phyloP scores from a whole-genome alignment of 345 rosid species.

The Aurinia saxatilis region DNA sequence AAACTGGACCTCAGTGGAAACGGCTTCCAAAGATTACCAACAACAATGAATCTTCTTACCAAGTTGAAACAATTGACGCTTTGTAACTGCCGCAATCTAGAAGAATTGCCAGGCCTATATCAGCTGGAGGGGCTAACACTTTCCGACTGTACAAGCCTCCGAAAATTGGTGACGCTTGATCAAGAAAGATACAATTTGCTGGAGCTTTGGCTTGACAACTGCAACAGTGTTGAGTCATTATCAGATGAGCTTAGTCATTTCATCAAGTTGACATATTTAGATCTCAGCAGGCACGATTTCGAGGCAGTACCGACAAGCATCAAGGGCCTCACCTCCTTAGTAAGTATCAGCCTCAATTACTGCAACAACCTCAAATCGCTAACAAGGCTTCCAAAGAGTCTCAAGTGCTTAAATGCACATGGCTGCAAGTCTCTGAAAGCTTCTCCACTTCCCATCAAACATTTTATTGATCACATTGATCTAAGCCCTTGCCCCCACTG shows the following conservation, averaged over 20 bases:
- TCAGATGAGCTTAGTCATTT: too few species aligned
- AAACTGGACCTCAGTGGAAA: too few species aligned
- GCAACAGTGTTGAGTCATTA: neutral
- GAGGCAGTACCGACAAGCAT: neutral
- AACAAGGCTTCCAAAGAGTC: slow-evolving; percentile 3
- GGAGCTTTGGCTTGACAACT: slow-evolving; percentile 14
- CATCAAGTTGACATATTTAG: neutral
- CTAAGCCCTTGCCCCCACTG: neutral
- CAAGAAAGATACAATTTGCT: neutral
- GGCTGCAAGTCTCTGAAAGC: too few species aligned
- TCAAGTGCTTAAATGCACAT: too few species aligned
- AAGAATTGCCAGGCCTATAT: neutral
- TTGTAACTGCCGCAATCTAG: neutral
- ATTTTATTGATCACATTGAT: neutral
- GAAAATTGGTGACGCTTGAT: neutral
- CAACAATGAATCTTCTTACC: neutral
- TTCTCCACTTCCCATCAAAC: neutral
- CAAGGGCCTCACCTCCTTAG: neutral
- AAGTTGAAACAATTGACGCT: neutral
- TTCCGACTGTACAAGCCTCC: slow-evolving; percentile 6
- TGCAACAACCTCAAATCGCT: neutral
- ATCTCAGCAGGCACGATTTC: too few species aligned
- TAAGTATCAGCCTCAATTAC: neutral
- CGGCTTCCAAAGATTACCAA: neutral
- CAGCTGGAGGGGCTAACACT: slow-evolving; percentile 5